Percentiles rank a stretch among this genome's conserved stretches.
These are phyloP conservation scores for Phytophthora europaea DNA, from an alignment of 352 stramenopile genomes.

Conservation along the genomic window DNA sequence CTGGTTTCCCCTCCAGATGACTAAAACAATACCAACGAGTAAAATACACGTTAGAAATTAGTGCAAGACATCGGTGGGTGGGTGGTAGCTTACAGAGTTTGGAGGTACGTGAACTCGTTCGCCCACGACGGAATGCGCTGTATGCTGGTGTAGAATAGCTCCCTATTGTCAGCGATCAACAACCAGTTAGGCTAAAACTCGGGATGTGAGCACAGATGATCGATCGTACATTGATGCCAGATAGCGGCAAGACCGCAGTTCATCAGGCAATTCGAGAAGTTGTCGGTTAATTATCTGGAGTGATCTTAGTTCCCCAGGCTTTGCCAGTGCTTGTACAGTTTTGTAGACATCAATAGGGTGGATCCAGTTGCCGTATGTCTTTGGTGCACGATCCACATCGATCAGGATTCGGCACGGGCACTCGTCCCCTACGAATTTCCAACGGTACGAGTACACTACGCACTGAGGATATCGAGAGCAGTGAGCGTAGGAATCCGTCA, in stretches of 20 bases:
- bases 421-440: not conserved
- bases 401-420: slow-evolving; percentile 40
- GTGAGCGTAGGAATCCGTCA: not conserved
- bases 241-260: slow-evolving; percentile 24
- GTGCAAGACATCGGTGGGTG: not conserved
- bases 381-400: slow-evolving; percentile 22
- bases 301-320: slow-evolving; percentile 24
- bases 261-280: slow-evolving; percentile 24
- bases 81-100: slow-evolving; percentile 34
- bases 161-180: not conserved
- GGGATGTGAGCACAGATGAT: not conserved
- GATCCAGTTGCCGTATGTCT: slow-evolving; percentile 32
- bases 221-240: slow-evolving; percentile 36
- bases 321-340: slow-evolving; percentile 23
- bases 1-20: slow-evolving; percentile 34
- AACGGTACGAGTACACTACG: slow-evolving; percentile 32
- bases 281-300: slow-evolving; percentile 42
- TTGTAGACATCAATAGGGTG: slow-evolving; percentile 24
- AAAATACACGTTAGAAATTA: too few relatives aligned
- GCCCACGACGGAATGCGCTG: slow-evolving; percentile 30
- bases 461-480: slow-evolving; percentile 30
- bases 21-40: slow-evolving; percentile 3
- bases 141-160: slow-evolving; percentile 37
- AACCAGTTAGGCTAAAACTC: not conserved
- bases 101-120: slow-evolving; percentile 36